Base-by-base conservation (phyloP, 2,329 filamentous ascomycete species). In the Knoxdaviesia capensis region DNA sequence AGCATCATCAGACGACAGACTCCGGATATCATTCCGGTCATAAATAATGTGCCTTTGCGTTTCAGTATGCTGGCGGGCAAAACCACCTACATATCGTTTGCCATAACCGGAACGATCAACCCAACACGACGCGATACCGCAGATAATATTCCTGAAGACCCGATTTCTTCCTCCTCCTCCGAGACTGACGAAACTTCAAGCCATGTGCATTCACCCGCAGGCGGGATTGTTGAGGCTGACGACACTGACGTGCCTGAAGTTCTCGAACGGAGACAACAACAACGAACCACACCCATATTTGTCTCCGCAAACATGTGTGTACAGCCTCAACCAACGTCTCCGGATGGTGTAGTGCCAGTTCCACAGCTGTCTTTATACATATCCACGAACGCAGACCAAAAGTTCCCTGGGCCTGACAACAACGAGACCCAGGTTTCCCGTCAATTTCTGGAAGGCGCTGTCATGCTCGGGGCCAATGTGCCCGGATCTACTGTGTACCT, bases 301-400 rank as follows among this genome's bases (percentile, higher is more conserved):
- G 68, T 98, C 42, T 86, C 86, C 2, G 75, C 86, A 37, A 96
- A 86, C 49, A 87, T 83, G 1, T 98, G 90, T 57, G 59, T 73
- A 30, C 85, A 92, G 51, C 90, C 88, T 8, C 55, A 59, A 20
- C 63, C 36, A 9, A 36, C 38, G 3, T 43, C 41, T 10, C 11
- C 10, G 10, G 44, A 42, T 30, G 43, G 44, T 6, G 42, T 40
- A 3, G n/a, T 34, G 5, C 10, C 34, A 30, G 71, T 81, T 8
- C 79, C 81, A 1, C 86, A 93, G 51, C 68, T 96, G 41, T 71
- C 71, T 8, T 61, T 96, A 7, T 93, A 80, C 52, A 65, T 94
- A 39, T 92, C 86, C 3, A 74, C 64, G 11, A 73, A 74, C 3
- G 52, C 64, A 2, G 61, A 65, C 8, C 81, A 86, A 51, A 66